Base-by-base conservation (phyloP, 192 early-diverging fungal species). In the Rhizoclosmatium globosum region DNA sequence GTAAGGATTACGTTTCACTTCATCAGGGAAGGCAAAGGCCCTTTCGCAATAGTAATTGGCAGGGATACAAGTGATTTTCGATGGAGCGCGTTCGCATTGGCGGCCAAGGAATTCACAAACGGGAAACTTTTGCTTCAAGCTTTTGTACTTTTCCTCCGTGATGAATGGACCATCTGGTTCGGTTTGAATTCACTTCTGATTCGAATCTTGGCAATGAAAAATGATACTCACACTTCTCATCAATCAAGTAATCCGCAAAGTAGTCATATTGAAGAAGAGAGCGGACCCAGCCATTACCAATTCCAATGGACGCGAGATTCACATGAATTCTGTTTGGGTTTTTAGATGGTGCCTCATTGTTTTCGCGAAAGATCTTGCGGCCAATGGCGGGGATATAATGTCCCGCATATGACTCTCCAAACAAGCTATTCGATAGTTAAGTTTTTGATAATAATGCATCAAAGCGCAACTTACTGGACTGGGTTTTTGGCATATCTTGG, bases 371-470 rank as follows among this genome's bases (percentile, higher is more conserved):
- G 79, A 99, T 95, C 48, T 92, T 94, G 64, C 86, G 82, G 7
- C 91, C 96, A 43, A 96, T 92, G 45, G 94, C 96, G 31, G 98
- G 98, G 60, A 99, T 89, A 79, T 98, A 99, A 85, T 98, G 96
- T 2, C 98, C 98, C 39, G 83, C 83, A 23, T 84, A 84, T 1
- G 79, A 81, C 53, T 78, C 64, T 1, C 76, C 75, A 66, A 76
- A 76, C 21, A 76, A 50, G 60, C 73, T 74, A 39, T 0, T 7
- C 48, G 4, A 31, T 38, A 1, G 31, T 15, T 38, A 64, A 31
- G 41, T 57, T 56, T 57, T 57, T 13, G n/a, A 72, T 38, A 56
- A 72, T 57, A 2, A 0, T 3, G 45, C 23, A 74, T 2, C 9
- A 64, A 46, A 74, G 31, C 39, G 1, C 60, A 42, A 64, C 73